Evolutionary conservation across 805 yeast genomes (phyloP).

Genomic region (Kodamaea laetipori): DNA sequence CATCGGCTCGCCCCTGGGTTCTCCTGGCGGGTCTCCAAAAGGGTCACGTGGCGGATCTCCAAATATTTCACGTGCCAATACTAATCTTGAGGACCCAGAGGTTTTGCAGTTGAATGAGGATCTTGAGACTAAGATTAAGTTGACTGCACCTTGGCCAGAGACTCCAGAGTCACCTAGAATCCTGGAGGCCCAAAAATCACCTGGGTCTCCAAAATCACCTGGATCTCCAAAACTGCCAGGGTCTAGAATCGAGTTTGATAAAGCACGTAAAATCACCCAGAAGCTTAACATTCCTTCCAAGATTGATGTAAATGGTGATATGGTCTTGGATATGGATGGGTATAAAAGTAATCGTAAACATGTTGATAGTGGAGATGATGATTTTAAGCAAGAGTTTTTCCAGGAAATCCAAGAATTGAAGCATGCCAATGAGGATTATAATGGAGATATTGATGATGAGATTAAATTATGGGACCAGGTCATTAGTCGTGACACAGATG

Average conservation of each 20-base stretch:
- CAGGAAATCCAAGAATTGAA: slow-evolving; percentile 60
- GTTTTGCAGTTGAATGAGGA: slow-evolving; percentile 37
- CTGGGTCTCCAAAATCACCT: slow-evolving; percentile 5
- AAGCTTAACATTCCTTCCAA: slow-evolving; percentile 84
- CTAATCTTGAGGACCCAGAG: slow-evolving; percentile 29
- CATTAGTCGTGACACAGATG: slow-evolving; percentile 59
- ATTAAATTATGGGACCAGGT: slow-evolving; percentile 39
- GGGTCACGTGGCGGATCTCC: slow-evolving; percentile 3
- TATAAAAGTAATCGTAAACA: slow-evolving; percentile 85
- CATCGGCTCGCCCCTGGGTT: slow-evolving; percentile 57
- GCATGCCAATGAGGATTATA: slow-evolving; percentile 13
- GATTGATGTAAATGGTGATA: slow-evolving; percentile 85
- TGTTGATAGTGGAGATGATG: slow-evolving; percentile 65
- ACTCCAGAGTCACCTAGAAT: slow-evolving; percentile 6
- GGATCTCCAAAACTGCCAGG: slow-evolving; percentile 19
- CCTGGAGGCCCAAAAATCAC: too few species aligned
- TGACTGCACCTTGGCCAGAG: slow-evolving; percentile 18
- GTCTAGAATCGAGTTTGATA: slow-evolving; percentile 51
- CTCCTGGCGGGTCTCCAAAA: slow-evolving; percentile 23
- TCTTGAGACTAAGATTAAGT: slow-evolving; percentile 32
- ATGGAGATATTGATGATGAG: slow-evolving; percentile 20
- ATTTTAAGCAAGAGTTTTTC: slow-evolving; percentile 67
- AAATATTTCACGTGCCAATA: neutral
- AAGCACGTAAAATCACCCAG: slow-evolving; percentile 63
- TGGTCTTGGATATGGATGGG: slow-evolving; percentile 92